These are phyloP conservation scores for Saccharomycopsis amapae DNA, from an alignment of 805 yeast species.

Conservation along the genomic window DNA sequence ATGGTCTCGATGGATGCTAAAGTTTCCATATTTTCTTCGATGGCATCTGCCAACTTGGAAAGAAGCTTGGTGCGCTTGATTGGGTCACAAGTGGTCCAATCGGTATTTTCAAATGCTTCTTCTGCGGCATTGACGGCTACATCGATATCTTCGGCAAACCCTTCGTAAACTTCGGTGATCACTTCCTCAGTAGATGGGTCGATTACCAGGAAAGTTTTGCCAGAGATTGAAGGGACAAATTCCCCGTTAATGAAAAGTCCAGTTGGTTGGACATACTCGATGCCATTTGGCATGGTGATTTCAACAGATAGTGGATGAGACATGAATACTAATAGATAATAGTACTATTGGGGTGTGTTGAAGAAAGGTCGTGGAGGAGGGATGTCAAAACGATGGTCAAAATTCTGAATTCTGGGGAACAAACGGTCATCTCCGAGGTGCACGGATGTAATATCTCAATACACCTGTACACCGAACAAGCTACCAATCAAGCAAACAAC, in stretches of 20 bases:
- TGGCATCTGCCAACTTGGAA: conserved; percentile 64
- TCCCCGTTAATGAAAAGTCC: conserved; percentile 79
- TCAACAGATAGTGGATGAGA: conserved; percentile 36
- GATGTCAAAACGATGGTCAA: neutral
- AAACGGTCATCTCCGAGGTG: neutral
- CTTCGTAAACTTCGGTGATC: conserved; percentile 66
- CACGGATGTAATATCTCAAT: neutral
- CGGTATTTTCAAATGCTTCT: conserved; percentile 53
- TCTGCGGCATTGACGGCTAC: conserved; percentile 81
- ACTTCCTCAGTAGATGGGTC: conserved; percentile 72
- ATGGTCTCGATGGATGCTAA: conserved; percentile 76
- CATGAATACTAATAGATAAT: neutral
- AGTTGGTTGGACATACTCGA: conserved; percentile 67
- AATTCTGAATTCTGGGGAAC: neutral
- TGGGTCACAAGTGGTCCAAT: conserved; percentile 69
- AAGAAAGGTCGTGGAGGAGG: neutral
- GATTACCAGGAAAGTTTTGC: conserved; percentile 53
- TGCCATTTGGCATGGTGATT: conserved; percentile 62
- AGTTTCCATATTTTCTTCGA: conserved; percentile 64
- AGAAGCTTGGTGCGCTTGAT: conserved; percentile 54
- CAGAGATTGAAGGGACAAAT: conserved; percentile 54
- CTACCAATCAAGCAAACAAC: neutral
- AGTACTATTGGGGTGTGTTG: neutral
- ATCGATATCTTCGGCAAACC: conserved; percentile 70
- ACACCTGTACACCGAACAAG: neutral